A percentile compares a stretch with the other conserved stretches of the same genome.
phyloP scores from a whole-genome alignment of 2,329 filamentous ascomycete species.

The Diaporthe ampelina region DNA sequence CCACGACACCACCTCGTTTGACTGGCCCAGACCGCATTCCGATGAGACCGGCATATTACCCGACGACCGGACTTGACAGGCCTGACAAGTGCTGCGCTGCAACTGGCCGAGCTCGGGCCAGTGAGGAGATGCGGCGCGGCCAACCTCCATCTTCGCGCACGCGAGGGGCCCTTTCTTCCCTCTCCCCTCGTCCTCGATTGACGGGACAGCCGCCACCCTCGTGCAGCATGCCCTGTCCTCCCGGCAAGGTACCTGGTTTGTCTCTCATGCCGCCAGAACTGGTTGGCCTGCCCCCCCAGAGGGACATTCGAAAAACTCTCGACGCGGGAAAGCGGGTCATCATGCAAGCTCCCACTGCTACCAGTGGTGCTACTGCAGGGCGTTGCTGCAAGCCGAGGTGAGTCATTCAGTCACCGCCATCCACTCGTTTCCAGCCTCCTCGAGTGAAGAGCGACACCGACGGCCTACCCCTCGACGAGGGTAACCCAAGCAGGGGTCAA shows the following conservation, averaged over 20 bases:
- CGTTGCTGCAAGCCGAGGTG: slow-evolving; percentile 41
- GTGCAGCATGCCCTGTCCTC: slow-evolving; percentile 19
- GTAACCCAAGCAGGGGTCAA: slow-evolving; percentile 33
- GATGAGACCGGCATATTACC: slow-evolving; percentile 39
- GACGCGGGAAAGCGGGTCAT: slow-evolving; percentile 38
- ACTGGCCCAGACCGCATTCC: slow-evolving; percentile 42
- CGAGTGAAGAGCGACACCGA: slow-evolving; percentile 42
- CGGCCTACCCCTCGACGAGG: slow-evolving; percentile 38
- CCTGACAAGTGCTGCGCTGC: slow-evolving; percentile 16
- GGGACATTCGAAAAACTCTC: slow-evolving; percentile 29
- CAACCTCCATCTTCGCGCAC: slow-evolving; percentile 38
- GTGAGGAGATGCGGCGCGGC: slow-evolving; percentile 37
- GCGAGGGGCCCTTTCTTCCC: background rate
- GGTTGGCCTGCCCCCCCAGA: background rate
- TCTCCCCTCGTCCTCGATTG: slow-evolving; percentile 25
- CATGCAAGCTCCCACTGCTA: slow-evolving; percentile 36
- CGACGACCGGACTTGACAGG: slow-evolving; percentile 35
- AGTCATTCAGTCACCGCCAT: slow-evolving; percentile 43
- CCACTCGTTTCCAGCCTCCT: slow-evolving; percentile 43
- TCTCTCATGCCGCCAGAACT: slow-evolving; percentile 24
- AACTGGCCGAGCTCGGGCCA: slow-evolving; percentile 38
- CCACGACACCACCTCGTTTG: slow-evolving; percentile 26
- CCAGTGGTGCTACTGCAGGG: slow-evolving; percentile 41
- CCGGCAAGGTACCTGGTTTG: slow-evolving; percentile 20
- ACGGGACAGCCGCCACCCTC: slow-evolving; percentile 33